Percentiles rank a stretch among this genome's conserved stretches.
Evolutionary conservation across 2,329 filamentous ascomycete genomes (phyloP).

Genomic region (Cladophialophora exuberans): DNA sequence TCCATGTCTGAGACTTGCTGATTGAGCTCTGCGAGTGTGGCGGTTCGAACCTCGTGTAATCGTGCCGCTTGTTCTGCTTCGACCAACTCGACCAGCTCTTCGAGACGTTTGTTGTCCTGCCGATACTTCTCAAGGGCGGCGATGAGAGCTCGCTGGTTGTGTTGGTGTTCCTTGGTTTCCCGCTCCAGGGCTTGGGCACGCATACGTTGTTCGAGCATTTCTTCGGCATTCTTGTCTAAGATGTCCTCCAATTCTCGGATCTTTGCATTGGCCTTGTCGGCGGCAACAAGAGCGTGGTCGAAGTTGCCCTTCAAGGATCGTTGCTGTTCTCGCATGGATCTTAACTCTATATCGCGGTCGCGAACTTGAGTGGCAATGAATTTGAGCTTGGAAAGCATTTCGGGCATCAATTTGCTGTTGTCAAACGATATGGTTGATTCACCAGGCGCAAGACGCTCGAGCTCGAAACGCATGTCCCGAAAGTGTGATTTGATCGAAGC

Average conservation of each 20-base stretch:
- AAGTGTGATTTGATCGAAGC: constrained; percentile 44
- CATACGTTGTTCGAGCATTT: constrained; percentile 50
- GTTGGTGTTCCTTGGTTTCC: constrained; percentile 44
- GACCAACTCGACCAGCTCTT: constrained; percentile 45
- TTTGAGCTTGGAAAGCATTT: constrained; percentile 45
- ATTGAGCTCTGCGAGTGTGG: constrained; percentile 36
- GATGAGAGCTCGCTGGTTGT: constrained; percentile 47
- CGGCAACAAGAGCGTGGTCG: constrained; percentile 43
- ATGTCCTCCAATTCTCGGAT: constrained; percentile 44
- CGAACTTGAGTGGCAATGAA: constrained; percentile 35
- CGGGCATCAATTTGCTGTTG: constrained; percentile 44
- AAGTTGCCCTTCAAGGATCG: constrained; percentile 49
- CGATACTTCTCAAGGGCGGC: constrained; percentile 49
- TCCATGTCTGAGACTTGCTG: constrained; percentile 41
- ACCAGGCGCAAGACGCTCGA: constrained; percentile 49
- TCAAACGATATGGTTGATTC: constrained; percentile 45
- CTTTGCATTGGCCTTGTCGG: constrained; percentile 43
- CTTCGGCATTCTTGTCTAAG: constrained; percentile 46
- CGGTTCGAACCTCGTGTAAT: constrained; percentile 43
- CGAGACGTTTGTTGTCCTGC: constrained; percentile 46
- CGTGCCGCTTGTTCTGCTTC: constrained; percentile 44
- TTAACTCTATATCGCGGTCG: constrained; percentile 41
- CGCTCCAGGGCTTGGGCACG: constrained; percentile 46
- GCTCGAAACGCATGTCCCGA: constrained; percentile 46
- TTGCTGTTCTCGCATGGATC: constrained; percentile 43